A percentile compares a stretch with the other conserved stretches of the same genome.
Evolutionary conservation across 352 stramenopile species (phyloP).

Genomic region (Globisporangium abappressorium): DNA sequence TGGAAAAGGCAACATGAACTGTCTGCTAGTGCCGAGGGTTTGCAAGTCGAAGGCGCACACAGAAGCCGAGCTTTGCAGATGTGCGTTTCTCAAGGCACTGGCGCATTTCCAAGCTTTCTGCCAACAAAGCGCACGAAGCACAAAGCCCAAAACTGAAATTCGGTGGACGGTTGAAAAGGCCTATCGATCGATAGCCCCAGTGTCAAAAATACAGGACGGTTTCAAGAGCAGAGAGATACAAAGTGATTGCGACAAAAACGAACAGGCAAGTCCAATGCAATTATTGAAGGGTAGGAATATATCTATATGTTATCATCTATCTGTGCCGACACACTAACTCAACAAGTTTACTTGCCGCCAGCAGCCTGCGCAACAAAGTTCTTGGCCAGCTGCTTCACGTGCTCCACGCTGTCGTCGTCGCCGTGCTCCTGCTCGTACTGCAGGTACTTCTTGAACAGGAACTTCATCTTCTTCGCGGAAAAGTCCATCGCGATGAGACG

Average conservation of each 20-base stretch:
- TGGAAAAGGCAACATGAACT: conserved; percentile 7
- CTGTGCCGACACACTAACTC: conserved; percentile 2
- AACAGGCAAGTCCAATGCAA: background rate
- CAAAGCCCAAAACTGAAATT: background rate
- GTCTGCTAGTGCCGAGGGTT: background rate
- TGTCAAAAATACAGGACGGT: background rate
- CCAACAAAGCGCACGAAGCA: background rate
- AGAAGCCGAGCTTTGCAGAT: background rate
- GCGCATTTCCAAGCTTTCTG: background rate
- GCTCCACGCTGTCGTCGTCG: conserved; percentile 78
- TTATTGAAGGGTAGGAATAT: conserved; percentile 4
- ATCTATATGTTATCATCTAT: conserved; percentile 8
- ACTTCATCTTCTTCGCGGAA: conserved; percentile 98
- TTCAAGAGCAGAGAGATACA: background rate
- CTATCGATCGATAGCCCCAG: background rate
- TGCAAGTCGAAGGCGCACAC: background rate
- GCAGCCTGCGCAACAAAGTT: conserved; percentile 87
- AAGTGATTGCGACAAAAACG: background rate
- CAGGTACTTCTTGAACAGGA: conserved; percentile 97
- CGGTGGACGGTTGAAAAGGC: background rate
- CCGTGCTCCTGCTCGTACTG: conserved; percentile 93
- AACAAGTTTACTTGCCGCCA: conserved; percentile 26
- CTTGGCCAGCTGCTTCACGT: conserved; percentile 94
- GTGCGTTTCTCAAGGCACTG: background rate
- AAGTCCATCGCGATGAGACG: conserved; percentile 93